Evolutionary conservation across 192 early-diverging fungal species (phyloP).

Genomic region (Thamnidium elegans): DNA sequence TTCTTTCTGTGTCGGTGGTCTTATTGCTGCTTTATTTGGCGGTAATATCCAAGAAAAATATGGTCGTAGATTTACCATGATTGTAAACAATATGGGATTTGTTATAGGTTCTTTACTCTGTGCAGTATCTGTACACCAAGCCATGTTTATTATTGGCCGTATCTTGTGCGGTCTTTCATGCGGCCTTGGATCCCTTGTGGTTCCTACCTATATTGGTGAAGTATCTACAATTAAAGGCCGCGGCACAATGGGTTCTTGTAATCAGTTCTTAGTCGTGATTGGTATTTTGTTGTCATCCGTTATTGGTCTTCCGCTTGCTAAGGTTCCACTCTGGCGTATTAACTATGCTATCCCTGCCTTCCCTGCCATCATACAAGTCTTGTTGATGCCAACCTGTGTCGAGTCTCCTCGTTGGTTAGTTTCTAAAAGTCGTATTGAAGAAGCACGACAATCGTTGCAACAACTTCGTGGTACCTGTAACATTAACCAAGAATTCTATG

Average conservation of each 20-base stretch:
- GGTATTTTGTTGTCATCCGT: slow-evolving; percentile 73
- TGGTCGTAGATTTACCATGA: slow-evolving; percentile 56
- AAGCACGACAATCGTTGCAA: slow-evolving; percentile 53
- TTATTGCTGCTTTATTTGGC: slow-evolving; percentile 54
- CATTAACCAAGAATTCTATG: slow-evolving; percentile 59
- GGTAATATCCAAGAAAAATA: slow-evolving; percentile 37
- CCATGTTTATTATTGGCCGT: slow-evolving; percentile 71
- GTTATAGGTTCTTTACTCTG: slow-evolving; percentile 64
- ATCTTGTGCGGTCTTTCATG: slow-evolving; percentile 70
- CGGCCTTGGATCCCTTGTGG: slow-evolving; percentile 58
- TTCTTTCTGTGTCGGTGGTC: slow-evolving; percentile 51
- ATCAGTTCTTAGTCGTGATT: slow-evolving; percentile 76
- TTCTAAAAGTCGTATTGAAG: slow-evolving; percentile 58
- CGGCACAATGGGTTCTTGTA: slow-evolving; percentile 67
- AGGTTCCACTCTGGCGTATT: slow-evolving; percentile 66
- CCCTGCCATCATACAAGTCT: slow-evolving; percentile 53
- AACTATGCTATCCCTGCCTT: slow-evolving; percentile 62
- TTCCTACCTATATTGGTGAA: slow-evolving; percentile 73
- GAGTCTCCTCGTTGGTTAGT: slow-evolving; percentile 76
- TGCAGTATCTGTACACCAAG: slow-evolving; percentile 55
- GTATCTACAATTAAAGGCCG: slow-evolving; percentile 67
- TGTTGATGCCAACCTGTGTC: slow-evolving; percentile 66
- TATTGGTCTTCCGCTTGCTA: slow-evolving; percentile 58
- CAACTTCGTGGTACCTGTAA: slow-evolving; percentile 51
- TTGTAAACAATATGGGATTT: slow-evolving; percentile 66